These are phyloP conservation scores for Veloboletus limbatus DNA, from an alignment of 1,284 basidiomycete genomes.

Conservation along the genomic window DNA sequence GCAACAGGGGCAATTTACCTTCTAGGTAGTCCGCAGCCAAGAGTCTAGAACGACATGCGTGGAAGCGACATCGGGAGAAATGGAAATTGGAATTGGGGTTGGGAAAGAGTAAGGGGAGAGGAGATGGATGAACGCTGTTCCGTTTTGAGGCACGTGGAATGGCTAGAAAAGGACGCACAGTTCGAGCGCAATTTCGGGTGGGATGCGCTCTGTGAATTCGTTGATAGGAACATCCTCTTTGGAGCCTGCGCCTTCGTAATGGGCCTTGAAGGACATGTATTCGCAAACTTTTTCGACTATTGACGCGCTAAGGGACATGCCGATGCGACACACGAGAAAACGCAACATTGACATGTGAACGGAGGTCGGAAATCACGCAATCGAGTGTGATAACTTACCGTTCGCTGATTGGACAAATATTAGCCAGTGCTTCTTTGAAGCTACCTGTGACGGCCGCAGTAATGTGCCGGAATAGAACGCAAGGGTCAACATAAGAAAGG, in stretches of 20 bases:
- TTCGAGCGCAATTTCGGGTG: constrained; percentile 79
- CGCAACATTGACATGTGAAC: constrained; percentile 5
- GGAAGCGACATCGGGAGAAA: constrained; percentile 3
- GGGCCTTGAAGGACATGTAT: constrained; percentile 76
- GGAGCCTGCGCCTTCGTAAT: constrained; percentile 55
- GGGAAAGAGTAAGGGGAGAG: constrained; percentile 3
- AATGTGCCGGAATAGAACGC: constrained; percentile 13
- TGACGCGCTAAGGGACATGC: constrained; percentile 61
- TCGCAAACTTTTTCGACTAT: constrained; percentile 82
- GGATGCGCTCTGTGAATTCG: constrained; percentile 75
- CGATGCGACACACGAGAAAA: too few relatives aligned
- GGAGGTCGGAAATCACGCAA: neutral
- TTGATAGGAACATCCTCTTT: constrained; percentile 69
- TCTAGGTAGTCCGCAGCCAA: constrained; percentile 75
- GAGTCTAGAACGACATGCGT: constrained; percentile 42
- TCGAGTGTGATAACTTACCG: constrained; percentile 35
- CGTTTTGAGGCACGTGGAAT: neutral
- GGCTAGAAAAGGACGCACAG: constrained; percentile 51
- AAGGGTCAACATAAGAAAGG: constrained; percentile 13
- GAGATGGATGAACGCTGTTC: constrained; percentile 11
- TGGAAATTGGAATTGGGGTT: constrained; percentile 43
- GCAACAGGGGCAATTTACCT: constrained; percentile 38
- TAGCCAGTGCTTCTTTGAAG: constrained; percentile 50
- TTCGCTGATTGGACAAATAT: constrained; percentile 47
- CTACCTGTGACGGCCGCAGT: constrained; percentile 35